Conservation (phyloP, 176 grass and related monocot species). For the Aechmea fasciata region DNA sequence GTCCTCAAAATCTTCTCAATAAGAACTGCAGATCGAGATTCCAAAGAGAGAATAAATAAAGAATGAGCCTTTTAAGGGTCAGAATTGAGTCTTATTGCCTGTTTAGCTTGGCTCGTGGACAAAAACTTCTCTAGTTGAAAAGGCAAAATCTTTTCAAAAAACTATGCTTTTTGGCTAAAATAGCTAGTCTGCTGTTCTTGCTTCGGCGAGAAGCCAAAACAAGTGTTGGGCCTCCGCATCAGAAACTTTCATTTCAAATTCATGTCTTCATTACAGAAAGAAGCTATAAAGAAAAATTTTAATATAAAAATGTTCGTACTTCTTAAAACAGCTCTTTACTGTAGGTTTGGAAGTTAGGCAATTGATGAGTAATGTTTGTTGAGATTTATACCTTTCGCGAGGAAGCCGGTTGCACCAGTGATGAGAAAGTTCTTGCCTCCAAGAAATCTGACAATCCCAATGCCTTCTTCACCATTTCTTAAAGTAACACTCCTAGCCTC, state of each 20-base stretch:
- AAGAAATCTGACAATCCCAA: slow-evolving; percentile 60
- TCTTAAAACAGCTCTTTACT: not conserved
- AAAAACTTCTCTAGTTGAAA: too few relatives aligned
- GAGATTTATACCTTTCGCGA: slow-evolving; percentile 56
- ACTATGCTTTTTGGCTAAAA: too few relatives aligned
- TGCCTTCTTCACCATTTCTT: slow-evolving; percentile 21
- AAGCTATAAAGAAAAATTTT: too few relatives aligned
- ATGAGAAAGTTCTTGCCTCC: slow-evolving; percentile 72
- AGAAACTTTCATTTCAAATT: too few relatives aligned
- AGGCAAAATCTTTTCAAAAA: too few relatives aligned
- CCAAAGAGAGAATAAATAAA: not conserved
- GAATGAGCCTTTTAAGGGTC: not conserved
- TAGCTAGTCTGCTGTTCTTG: too few relatives aligned
- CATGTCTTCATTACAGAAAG: too few relatives aligned
- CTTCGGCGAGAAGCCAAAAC: too few relatives aligned
- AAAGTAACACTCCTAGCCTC: not conserved
- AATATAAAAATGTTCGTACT: too few relatives aligned
- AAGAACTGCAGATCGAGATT: slow-evolving; percentile 35
- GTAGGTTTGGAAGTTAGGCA: not conserved
- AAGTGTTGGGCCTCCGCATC: too few relatives aligned
- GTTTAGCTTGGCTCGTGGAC: too few relatives aligned
- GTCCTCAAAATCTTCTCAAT: slow-evolving; percentile 85
- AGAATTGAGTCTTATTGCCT: not conserved
- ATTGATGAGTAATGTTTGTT: not conserved
- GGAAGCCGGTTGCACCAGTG: slow-evolving; percentile 86